Base-by-base conservation (phyloP, 805 yeast genomes). In the Jamesozyma gamospora region DNA sequence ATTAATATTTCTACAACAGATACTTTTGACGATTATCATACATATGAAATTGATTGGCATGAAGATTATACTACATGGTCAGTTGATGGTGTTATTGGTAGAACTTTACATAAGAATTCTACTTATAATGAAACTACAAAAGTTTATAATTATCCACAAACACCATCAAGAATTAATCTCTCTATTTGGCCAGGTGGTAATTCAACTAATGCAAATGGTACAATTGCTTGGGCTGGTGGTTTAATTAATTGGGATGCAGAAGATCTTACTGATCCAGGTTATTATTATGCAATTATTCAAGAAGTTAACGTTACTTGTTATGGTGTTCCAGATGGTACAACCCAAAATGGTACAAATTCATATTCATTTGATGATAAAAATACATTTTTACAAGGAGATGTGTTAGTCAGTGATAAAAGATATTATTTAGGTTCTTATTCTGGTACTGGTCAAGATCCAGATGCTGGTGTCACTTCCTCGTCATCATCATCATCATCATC, bases 211-310 rank as follows among this genome's bases (percentile, higher is more conserved):
- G 74, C 72, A 17, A 47, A 52, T 21, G 88, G 88, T 67, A 80
- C 87, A 12, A 68, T 74, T 45, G 81, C 70, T 41, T 87, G 88
- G 88, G 83, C 95, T 28, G 95, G 95, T 64, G 96, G 96, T 64
- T 67, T 47, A 24, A 76, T 88, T 45, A 69, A 84, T 65, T 88
- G 96, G 96, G 63, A 80, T 58, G 72, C 88, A 12, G 57, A 68
- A 3, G 96, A 86, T 61, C 73, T 87, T 42, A 52, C 67, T 44
- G 66, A 81, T 41, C 74, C 79, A 37, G 96, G 96, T n/a, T 88
- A 87, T 66, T 80, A 74, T 65, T 85, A 77, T 57, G 78, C 82
- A 21, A 69, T 72, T 42, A 52, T 88, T 35, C 67, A 77, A 51
- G 69, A 72, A 34, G 67, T 85, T 28, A 66, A 70, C 13, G 71